These are phyloP conservation scores for Quercus wislizeni DNA, from an alignment of 306 rosid genomes.

Conservation along the genomic window DNA sequence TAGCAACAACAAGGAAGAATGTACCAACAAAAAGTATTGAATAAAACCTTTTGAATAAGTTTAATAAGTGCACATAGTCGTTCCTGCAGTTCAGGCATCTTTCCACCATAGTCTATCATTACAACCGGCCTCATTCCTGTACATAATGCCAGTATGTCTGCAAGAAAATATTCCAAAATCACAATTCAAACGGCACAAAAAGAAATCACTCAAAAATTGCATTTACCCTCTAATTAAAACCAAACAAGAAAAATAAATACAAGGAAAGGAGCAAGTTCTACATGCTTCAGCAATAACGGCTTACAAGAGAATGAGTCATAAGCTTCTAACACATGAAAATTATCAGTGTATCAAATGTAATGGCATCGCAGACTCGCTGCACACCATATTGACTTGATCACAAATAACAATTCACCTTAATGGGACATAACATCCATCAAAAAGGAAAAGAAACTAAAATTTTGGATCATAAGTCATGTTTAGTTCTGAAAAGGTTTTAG, in stretches of 20 bases:
- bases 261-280: neutral
- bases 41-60: conserved; percentile 41
- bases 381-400: neutral
- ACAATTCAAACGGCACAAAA: neutral
- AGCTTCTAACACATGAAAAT: neutral
- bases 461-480: neutral
- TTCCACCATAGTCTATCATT: conserved; percentile 87
- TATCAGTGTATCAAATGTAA: neutral
- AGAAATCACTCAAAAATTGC: neutral
- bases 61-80: conserved; percentile 58
- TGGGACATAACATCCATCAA: neutral
- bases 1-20: neutral
- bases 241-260: neutral
- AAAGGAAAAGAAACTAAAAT: neutral
- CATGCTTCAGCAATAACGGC: neutral
- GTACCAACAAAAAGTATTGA: neutral
- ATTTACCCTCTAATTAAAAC: neutral
- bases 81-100: conserved; percentile 75
- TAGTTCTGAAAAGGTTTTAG: neutral
- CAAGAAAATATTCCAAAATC: conserved; percentile 8
- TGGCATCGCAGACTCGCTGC: neutral
- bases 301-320: neutral
- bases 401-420: neutral
- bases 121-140: conserved; percentile 82
- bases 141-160: conserved; percentile 71